Percentiles rank a stretch among this genome's conserved stretches.
Conservation (phyloP, 257 asterid genomes). For the Ajuga chamaepitys region DNA sequence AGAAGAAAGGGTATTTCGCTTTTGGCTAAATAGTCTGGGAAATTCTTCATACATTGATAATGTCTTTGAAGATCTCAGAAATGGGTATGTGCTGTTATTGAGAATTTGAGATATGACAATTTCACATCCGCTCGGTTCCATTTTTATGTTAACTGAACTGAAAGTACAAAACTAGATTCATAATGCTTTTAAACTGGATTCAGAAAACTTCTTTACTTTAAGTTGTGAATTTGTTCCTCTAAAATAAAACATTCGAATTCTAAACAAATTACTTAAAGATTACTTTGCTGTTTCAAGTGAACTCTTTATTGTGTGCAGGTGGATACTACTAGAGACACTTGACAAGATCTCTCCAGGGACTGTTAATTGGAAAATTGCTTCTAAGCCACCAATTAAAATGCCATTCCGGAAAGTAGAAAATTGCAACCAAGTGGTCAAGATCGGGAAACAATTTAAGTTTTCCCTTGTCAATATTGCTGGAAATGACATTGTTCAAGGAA, state of each 20-base stretch:
- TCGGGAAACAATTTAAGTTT: conserved; percentile 85
- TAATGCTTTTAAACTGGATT: not conserved
- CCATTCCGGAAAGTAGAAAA: conserved; percentile 94
- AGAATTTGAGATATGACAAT: too few species aligned
- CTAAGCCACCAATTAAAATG: conserved; percentile 94
- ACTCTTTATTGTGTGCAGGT: conserved; percentile 38
- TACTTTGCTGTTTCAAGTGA: not conserved
- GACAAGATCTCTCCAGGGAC: conserved; percentile 91
- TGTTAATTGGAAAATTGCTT: conserved; percentile 87
- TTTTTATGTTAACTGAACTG: not conserved
- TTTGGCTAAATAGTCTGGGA: conserved; percentile 88
- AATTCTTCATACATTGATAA: conserved; percentile 82
- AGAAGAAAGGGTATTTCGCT: conserved; percentile 88
- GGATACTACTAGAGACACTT: conserved; percentile 84
- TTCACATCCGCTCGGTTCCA: not conserved
- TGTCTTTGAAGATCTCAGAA: conserved; percentile 92
- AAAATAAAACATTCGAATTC: not conserved
- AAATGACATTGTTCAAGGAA: conserved; percentile 91
- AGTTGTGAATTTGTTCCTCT: conserved; percentile 11
- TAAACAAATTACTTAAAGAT: not conserved
- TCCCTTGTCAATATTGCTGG: conserved; percentile 94
- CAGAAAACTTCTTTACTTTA: not conserved
- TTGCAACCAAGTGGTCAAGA: conserved; percentile 93
- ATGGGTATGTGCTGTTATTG: conserved; percentile 52
- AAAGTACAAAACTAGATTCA: not conserved